Conservation (phyloP, 2,329 filamentous ascomycete species). For the Mycosphaerella sp. region DNA sequence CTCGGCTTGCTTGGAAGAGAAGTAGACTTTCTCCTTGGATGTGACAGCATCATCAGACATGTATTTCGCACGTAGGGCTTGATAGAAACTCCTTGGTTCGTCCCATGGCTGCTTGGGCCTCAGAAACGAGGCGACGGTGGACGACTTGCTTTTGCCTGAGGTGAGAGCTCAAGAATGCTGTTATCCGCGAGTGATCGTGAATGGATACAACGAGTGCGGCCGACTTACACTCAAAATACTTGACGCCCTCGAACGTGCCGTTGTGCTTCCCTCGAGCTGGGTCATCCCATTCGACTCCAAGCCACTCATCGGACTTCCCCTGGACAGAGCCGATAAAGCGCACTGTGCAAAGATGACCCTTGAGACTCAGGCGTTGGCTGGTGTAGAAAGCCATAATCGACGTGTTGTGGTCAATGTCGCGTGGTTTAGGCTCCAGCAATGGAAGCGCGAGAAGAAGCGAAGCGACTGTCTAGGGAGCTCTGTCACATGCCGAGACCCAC, state of each 20-base stretch:
- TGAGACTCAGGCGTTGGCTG: slow-evolving; percentile 75
- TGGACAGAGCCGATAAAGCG: slow-evolving; percentile 72
- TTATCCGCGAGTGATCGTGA: neutral
- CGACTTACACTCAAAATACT: slow-evolving; percentile 72
- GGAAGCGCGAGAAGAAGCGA: neutral
- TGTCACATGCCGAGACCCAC: neutral
- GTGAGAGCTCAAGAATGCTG: slow-evolving; percentile 26
- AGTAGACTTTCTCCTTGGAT: slow-evolving; percentile 53
- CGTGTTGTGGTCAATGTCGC: neutral
- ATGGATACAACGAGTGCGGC: neutral
- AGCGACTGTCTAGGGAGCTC: too few species aligned
- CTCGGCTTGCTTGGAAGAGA: slow-evolving; percentile 77
- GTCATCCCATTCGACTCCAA: slow-evolving; percentile 97
- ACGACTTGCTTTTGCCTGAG: slow-evolving; percentile 54
- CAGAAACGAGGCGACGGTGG: slow-evolving; percentile 79
- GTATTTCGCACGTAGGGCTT: slow-evolving; percentile 79
- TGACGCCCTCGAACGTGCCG: slow-evolving; percentile 69
- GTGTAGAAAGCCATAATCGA: slow-evolving; percentile 14
- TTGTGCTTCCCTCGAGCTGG: slow-evolving; percentile 79
- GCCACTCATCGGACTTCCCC: slow-evolving; percentile 72
- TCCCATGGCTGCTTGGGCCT: slow-evolving; percentile 68
- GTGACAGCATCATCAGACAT: slow-evolving; percentile 42
- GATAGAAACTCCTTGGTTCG: slow-evolving; percentile 62
- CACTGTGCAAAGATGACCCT: slow-evolving; percentile 71
- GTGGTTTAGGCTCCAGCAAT: neutral